Conservation (phyloP, 2,329 filamentous ascomycete genomes). For the Drechslerella coelobrocha region DNA sequence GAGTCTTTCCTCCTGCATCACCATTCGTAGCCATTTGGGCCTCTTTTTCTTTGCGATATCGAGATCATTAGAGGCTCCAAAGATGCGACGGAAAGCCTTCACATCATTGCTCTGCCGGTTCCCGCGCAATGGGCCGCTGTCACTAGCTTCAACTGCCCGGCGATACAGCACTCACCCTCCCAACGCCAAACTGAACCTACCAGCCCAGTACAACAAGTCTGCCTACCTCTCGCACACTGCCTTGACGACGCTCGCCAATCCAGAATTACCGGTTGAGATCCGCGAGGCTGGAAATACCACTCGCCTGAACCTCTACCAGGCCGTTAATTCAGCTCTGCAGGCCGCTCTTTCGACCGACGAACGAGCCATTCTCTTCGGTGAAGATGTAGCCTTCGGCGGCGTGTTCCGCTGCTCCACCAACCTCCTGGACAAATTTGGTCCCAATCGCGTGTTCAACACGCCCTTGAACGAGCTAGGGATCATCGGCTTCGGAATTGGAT, state of each 20-base stretch:
- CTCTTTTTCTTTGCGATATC: slow-evolving; percentile 16
- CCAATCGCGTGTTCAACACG: slow-evolving; percentile 93
- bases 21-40: slow-evolving; percentile 7
- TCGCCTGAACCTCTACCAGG: slow-evolving; percentile 90
- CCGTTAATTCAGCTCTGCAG: slow-evolving; percentile 87
- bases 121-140: slow-evolving; percentile 14
- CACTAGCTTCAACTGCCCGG: slow-evolving; percentile 13
- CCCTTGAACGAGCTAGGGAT: slow-evolving; percentile 94
- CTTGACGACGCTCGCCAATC: slow-evolving; percentile 69
- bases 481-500: slow-evolving; percentile 88
- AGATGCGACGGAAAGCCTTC: slow-evolving; percentile 46
- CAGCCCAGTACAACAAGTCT: slow-evolving; percentile 78
- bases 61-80: slow-evolving; percentile 10
- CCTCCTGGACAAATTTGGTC: slow-evolving; percentile 83
- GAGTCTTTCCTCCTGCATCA: slow-evolving; percentile 17
- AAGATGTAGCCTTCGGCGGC: slow-evolving; percentile 95
- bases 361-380: slow-evolving; percentile 87
- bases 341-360: slow-evolving; percentile 84
- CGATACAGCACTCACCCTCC: slow-evolving; percentile 35
- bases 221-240: slow-evolving; percentile 76
- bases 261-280: slow-evolving; percentile 72
- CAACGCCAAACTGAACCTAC: slow-evolving; percentile 71
- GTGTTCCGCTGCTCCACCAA: slow-evolving; percentile 96
- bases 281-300: slow-evolving; percentile 74
- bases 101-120: slow-evolving; percentile 21